phyloP scores from a whole-genome alignment of 192 early-diverging fungal species.

The Jimgerdemannia lactiflua region DNA sequence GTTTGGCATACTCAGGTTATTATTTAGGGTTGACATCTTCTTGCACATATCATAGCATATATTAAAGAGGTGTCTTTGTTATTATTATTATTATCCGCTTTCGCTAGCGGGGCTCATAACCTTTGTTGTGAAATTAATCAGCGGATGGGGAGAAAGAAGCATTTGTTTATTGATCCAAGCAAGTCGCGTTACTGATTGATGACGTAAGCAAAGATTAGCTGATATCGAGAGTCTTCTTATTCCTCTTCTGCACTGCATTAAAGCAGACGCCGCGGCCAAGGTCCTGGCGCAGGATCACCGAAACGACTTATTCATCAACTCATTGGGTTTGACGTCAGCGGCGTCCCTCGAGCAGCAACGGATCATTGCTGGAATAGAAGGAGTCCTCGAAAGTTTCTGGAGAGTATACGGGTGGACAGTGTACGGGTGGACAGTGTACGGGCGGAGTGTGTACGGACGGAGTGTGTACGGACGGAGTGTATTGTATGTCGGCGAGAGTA shows the following conservation, averaged over 20 bases:
- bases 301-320: constrained; percentile 75
- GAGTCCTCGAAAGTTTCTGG: not conserved
- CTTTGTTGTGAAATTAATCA: too few relatives aligned
- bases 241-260: constrained; percentile 62
- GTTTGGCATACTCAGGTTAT: too few relatives aligned
- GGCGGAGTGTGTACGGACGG: not conserved
- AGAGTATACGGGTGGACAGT: not conserved
- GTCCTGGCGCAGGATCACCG: constrained; percentile 70
- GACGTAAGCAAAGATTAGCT: too few relatives aligned
- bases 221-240: too few relatives aligned
- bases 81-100: too few relatives aligned
- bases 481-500: not conserved
- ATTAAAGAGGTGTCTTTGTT: too few relatives aligned
- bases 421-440: not conserved
- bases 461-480: not conserved
- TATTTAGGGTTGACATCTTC: too few relatives aligned
- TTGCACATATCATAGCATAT: too few relatives aligned
- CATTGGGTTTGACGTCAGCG: constrained; percentile 62
- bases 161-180: too few relatives aligned
- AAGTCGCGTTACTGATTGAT: too few relatives aligned
- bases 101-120: too few relatives aligned
- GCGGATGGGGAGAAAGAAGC: too few relatives aligned
- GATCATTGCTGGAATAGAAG: constrained; percentile 21
- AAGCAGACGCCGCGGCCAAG: constrained; percentile 54
- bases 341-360: constrained; percentile 31